Evolutionary conservation across 2,329 filamentous ascomycete species (phyloP).

Genomic region (Cadophora sp.): DNA sequence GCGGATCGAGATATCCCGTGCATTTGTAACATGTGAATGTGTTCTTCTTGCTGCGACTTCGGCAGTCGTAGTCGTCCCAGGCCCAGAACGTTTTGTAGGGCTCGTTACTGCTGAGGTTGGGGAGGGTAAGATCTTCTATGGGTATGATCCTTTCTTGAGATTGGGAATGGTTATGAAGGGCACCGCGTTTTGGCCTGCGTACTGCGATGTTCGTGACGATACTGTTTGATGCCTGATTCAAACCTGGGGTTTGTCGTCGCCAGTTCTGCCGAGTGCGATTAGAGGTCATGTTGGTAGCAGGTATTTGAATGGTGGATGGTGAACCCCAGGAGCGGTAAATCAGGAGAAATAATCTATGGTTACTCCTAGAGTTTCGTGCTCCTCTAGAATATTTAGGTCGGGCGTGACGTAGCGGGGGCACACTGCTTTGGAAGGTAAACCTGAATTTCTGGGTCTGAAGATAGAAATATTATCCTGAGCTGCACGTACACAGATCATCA

Average conservation of each 20-base stretch:
- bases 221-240: neutral
- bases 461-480: too few relatives aligned
- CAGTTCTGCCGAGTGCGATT: neutral
- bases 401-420: too few relatives aligned
- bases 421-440: too few relatives aligned
- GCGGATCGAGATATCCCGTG: neutral
- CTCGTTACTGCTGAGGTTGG: neutral
- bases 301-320: neutral
- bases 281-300: neutral
- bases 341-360: neutral
- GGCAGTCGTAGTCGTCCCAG: neutral
- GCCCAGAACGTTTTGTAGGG: neutral
- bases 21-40: neutral
- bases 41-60: neutral
- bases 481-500: too few relatives aligned
- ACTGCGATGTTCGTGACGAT: neutral
- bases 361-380: neutral
- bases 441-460: too few relatives aligned
- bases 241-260: neutral
- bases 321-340: neutral
- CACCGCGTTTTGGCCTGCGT: neutral
- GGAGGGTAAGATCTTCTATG: neutral
- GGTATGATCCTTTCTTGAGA: neutral
- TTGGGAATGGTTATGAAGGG: neutral
- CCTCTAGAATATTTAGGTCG: neutral